Evolutionary conservation across 306 rosid species (phyloP).

Genomic region (Geum urbanum): DNA sequence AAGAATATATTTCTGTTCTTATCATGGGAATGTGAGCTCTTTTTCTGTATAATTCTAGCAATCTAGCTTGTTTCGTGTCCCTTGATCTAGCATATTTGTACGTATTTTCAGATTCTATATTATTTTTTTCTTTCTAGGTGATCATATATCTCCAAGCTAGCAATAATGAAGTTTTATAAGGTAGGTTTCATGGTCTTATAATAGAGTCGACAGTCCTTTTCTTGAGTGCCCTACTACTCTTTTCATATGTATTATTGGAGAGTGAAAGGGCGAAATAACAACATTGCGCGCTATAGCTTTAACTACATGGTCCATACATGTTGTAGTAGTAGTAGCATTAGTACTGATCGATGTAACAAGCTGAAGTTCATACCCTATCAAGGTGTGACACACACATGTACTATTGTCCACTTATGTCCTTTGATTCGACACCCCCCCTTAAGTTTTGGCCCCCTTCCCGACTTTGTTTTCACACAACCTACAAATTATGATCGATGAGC

Average conservation of each 20-base stretch:
- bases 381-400: constrained; percentile 22
- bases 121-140: too few relatives aligned
- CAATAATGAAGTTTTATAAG: not conserved
- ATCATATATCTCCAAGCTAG: too few relatives aligned
- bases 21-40: too few relatives aligned
- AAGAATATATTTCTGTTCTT: too few relatives aligned
- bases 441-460: constrained; percentile 21
- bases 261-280: constrained; percentile 21
- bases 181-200: not conserved
- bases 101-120: too few relatives aligned
- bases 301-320: constrained; percentile 20
- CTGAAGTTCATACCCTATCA: constrained; percentile 21
- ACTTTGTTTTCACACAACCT: constrained; percentile 27
- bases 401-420: constrained; percentile 35
- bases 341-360: constrained; percentile 31
- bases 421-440: constrained; percentile 21
- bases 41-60: too few relatives aligned
- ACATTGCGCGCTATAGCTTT: not conserved
- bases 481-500: constrained; percentile 22
- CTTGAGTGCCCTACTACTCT: constrained; percentile 18
- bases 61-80: too few relatives aligned
- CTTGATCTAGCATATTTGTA: too few relatives aligned
- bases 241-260: constrained; percentile 43
- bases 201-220: not conserved
- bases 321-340: not conserved